Base-by-base conservation (phyloP, 2,329 filamentous ascomycete species). In the Sporothrix variecibatus region DNA sequence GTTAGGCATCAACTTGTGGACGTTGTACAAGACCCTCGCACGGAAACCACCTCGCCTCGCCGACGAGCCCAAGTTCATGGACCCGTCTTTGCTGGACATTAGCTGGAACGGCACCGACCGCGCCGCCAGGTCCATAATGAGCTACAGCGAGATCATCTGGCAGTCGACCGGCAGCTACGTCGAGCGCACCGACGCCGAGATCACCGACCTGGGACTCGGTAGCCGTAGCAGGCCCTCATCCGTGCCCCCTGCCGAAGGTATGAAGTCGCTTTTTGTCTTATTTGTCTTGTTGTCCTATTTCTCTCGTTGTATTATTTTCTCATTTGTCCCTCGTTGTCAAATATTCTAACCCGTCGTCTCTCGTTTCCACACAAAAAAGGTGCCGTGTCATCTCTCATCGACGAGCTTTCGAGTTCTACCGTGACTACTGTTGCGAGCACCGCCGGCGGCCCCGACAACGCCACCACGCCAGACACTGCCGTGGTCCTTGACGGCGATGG, bases 61-160 rank as follows among this genome's bases (percentile, higher is more conserved):
- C 12, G 56, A 60, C 26, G 56, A 60, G 26, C 56, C 56, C 26
- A 34, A 34, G 28, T 60, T 34, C 56, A 60, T 60, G 56, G 56
- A 60, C 12, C 56, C 56, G 56, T 34, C 56, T 6, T 20, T 31
- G 26, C 56, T 60, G 26, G 56, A 60, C 56, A 9, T 60, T 6
- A 60, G 56, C 56, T 60, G 56, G 56, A 60, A 60, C 56, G 56
- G 56, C 56, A 60, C 56, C 56, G 56, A 60, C 56, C 56, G 56
- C 56, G 56, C 56, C 26, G 56, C 56, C 56, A 31, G 20, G 56
- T 60, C 56, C 26, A 60, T 60, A 12, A 34, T 34, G 56, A 60
- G 56, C 56, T 60, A 60, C 56, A 60, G 56, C 56, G 56, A 60
- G 56, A 60, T 60, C 28, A 60, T 60, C 56, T 60, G 56, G 56